Evolutionary conservation across 495 filamentous ascomycete genomes (phyloP), one percentile per base, ranked within the genome.

Genomic region (Hypoxylon subgilvum): DNA sequence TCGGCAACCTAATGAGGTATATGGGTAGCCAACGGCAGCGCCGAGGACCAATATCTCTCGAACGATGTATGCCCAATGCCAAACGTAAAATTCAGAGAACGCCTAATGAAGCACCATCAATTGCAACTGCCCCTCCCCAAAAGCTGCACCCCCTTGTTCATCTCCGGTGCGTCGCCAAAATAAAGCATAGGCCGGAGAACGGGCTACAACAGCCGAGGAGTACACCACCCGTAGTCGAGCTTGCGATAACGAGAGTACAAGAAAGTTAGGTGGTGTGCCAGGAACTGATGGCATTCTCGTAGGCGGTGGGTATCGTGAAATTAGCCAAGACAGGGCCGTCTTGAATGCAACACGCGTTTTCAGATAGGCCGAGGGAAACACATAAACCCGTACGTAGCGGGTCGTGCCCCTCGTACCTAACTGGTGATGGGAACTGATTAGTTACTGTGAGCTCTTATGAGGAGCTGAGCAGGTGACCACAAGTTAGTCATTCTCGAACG

Each of bases 391-490:
- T 10, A 50, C 43, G 8, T 10, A 50, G 30, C 34, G 52, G 48
- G 35, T 17, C 22, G 6, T 40, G 21, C 13, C 39, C 34, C 52
- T 23, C 25, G 36, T 14, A 38, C 52, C 52, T 63, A 35, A 48
- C 53, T 27, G 58, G 49, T 42, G 62, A 34, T 48, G 46, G 49
- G 46, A 41, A 55, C 35, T 53, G 51, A 61, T 72, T 66, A 82
- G 65, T 69, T 78, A 57, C 78, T 81, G 56, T 82, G 79, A 51
- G 75, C 75, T 47, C 77, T 74, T 56, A 80, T 66, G 18, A 80
- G 67, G 57, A 78, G 71, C 76, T 72, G 52, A 45, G 45, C 66
- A 35, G 48, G 51, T 46, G 56, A 60, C 49, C 38, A 59, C 43
- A 59, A 42, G 65, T 77, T 76, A 70, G 67, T 68, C 40, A 53